These are phyloP conservation scores for Colletotrichum orbiculare DNA, from an alignment of 2,329 filamentous ascomycete genomes.

Conservation along the genomic window DNA sequence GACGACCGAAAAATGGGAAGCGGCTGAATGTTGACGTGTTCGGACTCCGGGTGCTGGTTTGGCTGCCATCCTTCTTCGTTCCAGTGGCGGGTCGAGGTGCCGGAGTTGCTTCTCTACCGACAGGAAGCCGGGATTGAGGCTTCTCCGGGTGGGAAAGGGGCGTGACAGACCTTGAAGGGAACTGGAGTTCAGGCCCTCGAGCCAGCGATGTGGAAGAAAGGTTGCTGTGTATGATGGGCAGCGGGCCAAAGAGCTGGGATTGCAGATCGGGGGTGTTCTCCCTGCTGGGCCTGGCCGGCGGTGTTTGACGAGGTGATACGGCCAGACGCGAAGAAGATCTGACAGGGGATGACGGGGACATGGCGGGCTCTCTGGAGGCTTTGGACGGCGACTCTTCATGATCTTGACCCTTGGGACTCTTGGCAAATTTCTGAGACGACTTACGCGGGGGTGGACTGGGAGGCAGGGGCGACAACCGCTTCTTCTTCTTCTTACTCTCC, in stretches of 20 bases:
- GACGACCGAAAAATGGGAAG: conserved; percentile 83
- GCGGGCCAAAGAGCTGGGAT: conserved; percentile 61
- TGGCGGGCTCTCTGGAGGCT: conserved; percentile 43
- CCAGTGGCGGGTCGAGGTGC: conserved; percentile 40
- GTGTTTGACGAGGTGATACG: conserved; percentile 49
- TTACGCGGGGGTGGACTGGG: conserved; percentile 72
- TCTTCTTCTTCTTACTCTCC: conserved; percentile 56
- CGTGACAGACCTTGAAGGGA: conserved; percentile 47
- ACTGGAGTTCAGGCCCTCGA: conserved; percentile 54
- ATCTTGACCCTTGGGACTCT: conserved; percentile 46
- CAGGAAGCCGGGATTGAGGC: conserved; percentile 42
- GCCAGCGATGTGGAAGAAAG: conserved; percentile 61
- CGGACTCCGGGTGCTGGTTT: conserved; percentile 62
- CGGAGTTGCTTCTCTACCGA: conserved; percentile 50
- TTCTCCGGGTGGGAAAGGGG: conserved; percentile 47
- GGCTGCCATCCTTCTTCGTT: conserved; percentile 43
- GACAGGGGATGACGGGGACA: conserved; percentile 38
- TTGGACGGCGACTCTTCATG: conserved; percentile 53
- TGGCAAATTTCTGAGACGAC: conserved; percentile 67
- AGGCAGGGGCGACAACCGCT: conserved; percentile 58
- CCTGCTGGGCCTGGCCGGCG: conserved; percentile 73
- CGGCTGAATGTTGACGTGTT: conserved; percentile 69
- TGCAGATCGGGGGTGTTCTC: conserved; percentile 74
- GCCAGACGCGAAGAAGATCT: conserved; percentile 41
- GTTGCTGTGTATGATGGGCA: conserved; percentile 72